Percentiles rank a stretch among this genome's conserved stretches.
phyloP scores from a whole-genome alignment of 345 rosid species.

The Brassica carinata region DNA sequence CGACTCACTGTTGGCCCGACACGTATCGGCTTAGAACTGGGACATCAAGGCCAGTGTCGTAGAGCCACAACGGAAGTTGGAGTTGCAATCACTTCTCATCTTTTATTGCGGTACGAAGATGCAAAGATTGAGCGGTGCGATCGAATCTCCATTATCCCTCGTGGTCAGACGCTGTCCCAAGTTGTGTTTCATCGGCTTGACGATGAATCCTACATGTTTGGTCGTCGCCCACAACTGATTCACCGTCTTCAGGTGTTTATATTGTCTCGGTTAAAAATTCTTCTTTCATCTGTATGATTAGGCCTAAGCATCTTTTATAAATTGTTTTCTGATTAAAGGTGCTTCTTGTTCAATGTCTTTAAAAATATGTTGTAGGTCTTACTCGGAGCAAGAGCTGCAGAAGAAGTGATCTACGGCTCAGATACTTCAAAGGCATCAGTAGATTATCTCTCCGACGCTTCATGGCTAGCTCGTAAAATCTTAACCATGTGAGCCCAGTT shows the following conservation, averaged over 20 bases:
- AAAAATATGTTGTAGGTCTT: conserved; percentile 51
- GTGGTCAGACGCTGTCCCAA: conserved; percentile 90
- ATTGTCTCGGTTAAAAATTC: not conserved
- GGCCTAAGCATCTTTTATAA: not conserved
- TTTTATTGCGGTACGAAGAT: conserved; percentile 70
- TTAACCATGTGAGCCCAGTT: conserved; percentile 58
- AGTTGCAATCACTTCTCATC: conserved; percentile 84
- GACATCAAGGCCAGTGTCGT: conserved; percentile 85
- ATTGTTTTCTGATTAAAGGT: not conserved
- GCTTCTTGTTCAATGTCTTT: too few relatives aligned
- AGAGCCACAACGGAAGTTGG: conserved; percentile 96
- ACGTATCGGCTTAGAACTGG: conserved; percentile 74
- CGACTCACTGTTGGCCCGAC: conserved; percentile 94
- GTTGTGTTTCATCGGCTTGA: conserved; percentile 83
- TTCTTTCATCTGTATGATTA: not conserved
- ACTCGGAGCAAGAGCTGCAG: conserved; percentile 96
- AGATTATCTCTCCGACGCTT: conserved; percentile 83
- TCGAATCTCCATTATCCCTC: conserved; percentile 86
- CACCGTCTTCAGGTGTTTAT: conserved; percentile 83
- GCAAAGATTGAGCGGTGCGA: conserved; percentile 83
- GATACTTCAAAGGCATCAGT: conserved; percentile 90
- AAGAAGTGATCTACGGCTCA: conserved; percentile 83
- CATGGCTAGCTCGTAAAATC: conserved; percentile 97
- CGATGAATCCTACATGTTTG: conserved; percentile 88
- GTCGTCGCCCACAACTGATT: conserved; percentile 82